Evolutionary conservation across 2,329 filamentous ascomycete species (phyloP), one percentile per base, ranked within the genome.

Genomic region (Ophiocordyceps unilateralis): DNA sequence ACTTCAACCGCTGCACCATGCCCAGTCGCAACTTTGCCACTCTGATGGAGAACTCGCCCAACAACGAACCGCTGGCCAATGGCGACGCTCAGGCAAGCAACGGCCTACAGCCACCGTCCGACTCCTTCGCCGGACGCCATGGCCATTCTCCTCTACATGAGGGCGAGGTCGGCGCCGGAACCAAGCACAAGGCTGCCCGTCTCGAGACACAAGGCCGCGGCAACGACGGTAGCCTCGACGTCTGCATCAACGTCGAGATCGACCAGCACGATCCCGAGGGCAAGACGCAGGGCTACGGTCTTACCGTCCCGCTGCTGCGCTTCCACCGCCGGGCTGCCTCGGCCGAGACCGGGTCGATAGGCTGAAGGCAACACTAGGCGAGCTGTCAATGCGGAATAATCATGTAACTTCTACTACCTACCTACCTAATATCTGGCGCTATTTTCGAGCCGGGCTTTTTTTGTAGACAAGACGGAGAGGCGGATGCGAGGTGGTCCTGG

Each of bases 11-110:
- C 49, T 83, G 85, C 47, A 95, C 88, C 11, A 95, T 95, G 61
- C 77, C 93, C 2, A 88, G 86, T 50, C 78, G 91, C 21, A 98
- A 98, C 59, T 98, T 85, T 71, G 89, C 89, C 53, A 81, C 83
- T 37, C 79, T 98, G 46, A 82, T 84, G 17, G 84, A 94, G 58
- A 95, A 94, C 60, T 77, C 79, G n/a, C 84, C 73, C 40, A 67
- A 69, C 53, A 69, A 69, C 44, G 38, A 41, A 2, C 53, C 37
- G 7, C 34, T 47, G 12, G 43, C 46, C 14, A 56, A 57, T 26
- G 53, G 50, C 50, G 48, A 53, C 55, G 21, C 45, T 45, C n/a
- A 48, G 45, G 7, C 51, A n/a, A n/a, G n/a, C 51, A 30, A 43
- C 24, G 24, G 24, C 24, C 9, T 12, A 12, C 9, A 8, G 9